Evolutionary conservation across 2,329 filamentous ascomycete genomes (phyloP).

Genomic region (Cladosporium cucumerinum): DNA sequence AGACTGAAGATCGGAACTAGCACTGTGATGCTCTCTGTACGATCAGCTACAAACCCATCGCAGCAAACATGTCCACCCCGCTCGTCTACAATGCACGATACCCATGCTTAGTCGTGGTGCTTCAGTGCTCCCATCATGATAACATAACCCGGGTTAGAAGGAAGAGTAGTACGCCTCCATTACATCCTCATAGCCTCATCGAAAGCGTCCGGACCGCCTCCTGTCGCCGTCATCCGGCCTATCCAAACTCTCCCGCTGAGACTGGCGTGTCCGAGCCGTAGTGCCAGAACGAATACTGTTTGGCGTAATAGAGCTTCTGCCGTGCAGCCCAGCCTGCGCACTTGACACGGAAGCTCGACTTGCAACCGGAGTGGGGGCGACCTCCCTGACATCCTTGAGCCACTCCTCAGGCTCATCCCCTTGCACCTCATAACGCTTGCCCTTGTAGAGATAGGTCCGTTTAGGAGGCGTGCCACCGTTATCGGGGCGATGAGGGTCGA

Average conservation of each 20-base stretch:
- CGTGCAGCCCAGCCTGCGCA: neutral
- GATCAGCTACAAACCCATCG: neutral
- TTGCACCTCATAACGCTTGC: slow-evolving; percentile 11
- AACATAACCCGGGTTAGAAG: neutral
- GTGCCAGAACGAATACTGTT: neutral
- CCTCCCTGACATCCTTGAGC: slow-evolving; percentile 10
- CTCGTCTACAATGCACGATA: neutral
- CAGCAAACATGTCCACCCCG: neutral
- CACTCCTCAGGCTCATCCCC: slow-evolving; percentile 11
- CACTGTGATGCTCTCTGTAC: neutral
- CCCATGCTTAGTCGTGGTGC: neutral
- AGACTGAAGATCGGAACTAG: neutral
- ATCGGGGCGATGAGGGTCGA: slow-evolving; percentile 2
- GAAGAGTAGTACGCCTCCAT: neutral
- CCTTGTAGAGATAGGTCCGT: slow-evolving; percentile 6
- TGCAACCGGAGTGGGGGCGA: neutral
- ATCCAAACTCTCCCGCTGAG: neutral
- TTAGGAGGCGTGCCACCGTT: neutral
- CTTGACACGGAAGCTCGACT: neutral
- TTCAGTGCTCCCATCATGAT: neutral
- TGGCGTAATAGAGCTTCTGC: neutral
- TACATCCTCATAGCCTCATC: neutral
- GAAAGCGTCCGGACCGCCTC: neutral
- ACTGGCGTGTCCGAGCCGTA: neutral
- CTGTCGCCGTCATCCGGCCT: neutral